These are phyloP conservation scores for Cladosporium sp. DNA, from an alignment of 2,329 filamentous ascomycete genomes.

Conservation along the genomic window DNA sequence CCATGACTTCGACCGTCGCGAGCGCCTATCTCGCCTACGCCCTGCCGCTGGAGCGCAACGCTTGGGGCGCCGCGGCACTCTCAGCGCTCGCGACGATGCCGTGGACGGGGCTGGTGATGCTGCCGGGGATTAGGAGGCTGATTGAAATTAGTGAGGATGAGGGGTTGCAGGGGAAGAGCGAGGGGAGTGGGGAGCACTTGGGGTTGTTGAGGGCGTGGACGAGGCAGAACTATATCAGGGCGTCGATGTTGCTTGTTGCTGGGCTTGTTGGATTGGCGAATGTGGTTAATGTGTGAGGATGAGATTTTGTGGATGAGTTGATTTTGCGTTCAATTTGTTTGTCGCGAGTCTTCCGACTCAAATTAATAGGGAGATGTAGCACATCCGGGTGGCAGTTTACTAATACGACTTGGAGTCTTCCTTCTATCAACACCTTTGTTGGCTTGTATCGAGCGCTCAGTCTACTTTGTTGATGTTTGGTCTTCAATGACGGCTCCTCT, in stretches of 20 bases:
- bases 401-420: no score
- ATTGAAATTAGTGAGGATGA: slow-evolving; percentile 9
- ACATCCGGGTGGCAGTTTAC: no score
- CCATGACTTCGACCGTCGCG: slow-evolving; percentile 9
- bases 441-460: no score
- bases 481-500: no score
- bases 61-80: slow-evolving; percentile 5
- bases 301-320: no score
- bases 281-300: neutral
- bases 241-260: neutral
- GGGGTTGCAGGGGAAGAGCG: slow-evolving; percentile 12
- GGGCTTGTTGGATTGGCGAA: neutral
- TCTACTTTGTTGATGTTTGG: no score
- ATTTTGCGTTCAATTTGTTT: no score
- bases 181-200: slow-evolving; percentile 11
- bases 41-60: slow-evolving; percentile 3
- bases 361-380: no score
- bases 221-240: slow-evolving; percentile 10
- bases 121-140: slow-evolving; percentile 14
- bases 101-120: slow-evolving; percentile 14
- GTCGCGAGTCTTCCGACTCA: no score
- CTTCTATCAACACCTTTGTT: no score
- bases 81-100: slow-evolving; percentile 7
- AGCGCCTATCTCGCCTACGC: slow-evolving; percentile 10
- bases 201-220: slow-evolving; percentile 14